A percentile compares a stretch with the other conserved stretches of the same genome.
phyloP scores from a whole-genome alignment of 495 filamentous ascomycete genomes.

The Trichoderma parareesei region DNA sequence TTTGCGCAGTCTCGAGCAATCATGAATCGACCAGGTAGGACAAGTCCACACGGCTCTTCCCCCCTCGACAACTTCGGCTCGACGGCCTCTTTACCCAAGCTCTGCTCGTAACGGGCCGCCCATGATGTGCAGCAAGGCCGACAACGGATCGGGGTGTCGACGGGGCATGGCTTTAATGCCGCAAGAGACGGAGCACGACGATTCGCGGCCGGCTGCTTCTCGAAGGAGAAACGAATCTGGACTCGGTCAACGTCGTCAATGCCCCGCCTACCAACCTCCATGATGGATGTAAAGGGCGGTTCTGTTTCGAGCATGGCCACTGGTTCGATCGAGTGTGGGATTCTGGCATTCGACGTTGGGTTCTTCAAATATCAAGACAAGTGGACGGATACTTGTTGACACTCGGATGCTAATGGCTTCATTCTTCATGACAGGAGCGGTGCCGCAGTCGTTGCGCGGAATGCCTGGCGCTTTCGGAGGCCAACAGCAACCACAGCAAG shows the following conservation, averaged over 20 bases:
- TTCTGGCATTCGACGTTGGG: not conserved
- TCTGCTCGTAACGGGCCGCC: not conserved
- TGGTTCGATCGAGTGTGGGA: not conserved
- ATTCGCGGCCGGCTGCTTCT: not conserved
- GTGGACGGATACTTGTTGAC: not conserved
- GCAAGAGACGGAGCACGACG: not conserved
- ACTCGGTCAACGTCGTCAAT: constrained; percentile 15
- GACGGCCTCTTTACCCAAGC: not conserved
- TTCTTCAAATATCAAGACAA: not conserved
- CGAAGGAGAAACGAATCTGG: not conserved
- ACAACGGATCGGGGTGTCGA: not conserved
- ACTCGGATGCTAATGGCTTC: constrained; percentile 3
- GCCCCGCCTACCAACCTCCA: not conserved
- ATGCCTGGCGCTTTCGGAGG: constrained; percentile 59
- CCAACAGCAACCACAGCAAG: constrained; percentile 54
- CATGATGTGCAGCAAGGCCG: not conserved
- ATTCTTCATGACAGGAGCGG: constrained; percentile 41
- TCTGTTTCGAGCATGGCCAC: not conserved
- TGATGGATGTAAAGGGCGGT: not conserved
- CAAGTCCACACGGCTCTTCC: not conserved
- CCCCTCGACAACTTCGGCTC: constrained; percentile 2
- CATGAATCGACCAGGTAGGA: constrained; percentile 53
- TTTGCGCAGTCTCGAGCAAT: constrained; percentile 16
- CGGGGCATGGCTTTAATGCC: not conserved
- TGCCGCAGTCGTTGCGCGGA: constrained; percentile 60